Evolutionary conservation across 2,329 filamentous ascomycete species (phyloP).

Genomic region (Pyrenochaeta sp.): DNA sequence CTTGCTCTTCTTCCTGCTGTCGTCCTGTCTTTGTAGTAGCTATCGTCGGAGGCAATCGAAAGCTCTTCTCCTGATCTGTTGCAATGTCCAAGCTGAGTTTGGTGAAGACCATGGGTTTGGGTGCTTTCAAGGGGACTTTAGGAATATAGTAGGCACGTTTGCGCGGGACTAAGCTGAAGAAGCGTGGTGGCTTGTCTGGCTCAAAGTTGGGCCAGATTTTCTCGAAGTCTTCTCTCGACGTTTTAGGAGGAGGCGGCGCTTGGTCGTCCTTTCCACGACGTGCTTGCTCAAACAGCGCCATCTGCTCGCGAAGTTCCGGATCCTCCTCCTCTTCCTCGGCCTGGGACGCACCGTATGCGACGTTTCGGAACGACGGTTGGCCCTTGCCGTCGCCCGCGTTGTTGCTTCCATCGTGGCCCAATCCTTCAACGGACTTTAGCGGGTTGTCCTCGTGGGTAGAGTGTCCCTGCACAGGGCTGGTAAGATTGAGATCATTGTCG

Average conservation of each 20-base stretch:
- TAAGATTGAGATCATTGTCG: conserved; percentile 23
- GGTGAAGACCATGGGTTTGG: conserved; percentile 82
- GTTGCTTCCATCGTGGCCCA: conserved; percentile 10
- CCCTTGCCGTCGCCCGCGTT: conserved; percentile 22
- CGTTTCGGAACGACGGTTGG: conserved; percentile 24
- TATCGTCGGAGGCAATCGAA: conserved; percentile 73
- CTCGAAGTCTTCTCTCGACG: conserved; percentile 77
- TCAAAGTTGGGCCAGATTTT: conserved; percentile 85
- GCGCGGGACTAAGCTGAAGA: conserved; percentile 82
- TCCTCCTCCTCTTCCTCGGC: conserved; percentile 41
- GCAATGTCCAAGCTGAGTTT: conserved; percentile 90
- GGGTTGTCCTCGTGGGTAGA: conserved; percentile 51
- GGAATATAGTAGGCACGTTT: conserved; percentile 80
- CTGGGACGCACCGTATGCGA: conserved; percentile 24
- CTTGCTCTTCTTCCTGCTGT: conserved; percentile 61
- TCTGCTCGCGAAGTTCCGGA: conserved; percentile 44
- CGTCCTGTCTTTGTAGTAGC: conserved; percentile 56
- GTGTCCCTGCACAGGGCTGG: conserved; percentile 34
- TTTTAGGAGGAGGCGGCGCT: conserved; percentile 74
- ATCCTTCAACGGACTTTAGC: conserved; percentile 40
- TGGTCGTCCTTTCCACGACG: conserved; percentile 48
- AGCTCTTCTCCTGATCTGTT: conserved; percentile 84
- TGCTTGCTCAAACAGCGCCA: conserved; percentile 41
- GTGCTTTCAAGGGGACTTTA: conserved; percentile 80
- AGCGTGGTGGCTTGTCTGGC: conserved; percentile 76